phyloP scores from a whole-genome alignment of 768 basidiomycete species.

The Chlorophyllum brunneum region DNA sequence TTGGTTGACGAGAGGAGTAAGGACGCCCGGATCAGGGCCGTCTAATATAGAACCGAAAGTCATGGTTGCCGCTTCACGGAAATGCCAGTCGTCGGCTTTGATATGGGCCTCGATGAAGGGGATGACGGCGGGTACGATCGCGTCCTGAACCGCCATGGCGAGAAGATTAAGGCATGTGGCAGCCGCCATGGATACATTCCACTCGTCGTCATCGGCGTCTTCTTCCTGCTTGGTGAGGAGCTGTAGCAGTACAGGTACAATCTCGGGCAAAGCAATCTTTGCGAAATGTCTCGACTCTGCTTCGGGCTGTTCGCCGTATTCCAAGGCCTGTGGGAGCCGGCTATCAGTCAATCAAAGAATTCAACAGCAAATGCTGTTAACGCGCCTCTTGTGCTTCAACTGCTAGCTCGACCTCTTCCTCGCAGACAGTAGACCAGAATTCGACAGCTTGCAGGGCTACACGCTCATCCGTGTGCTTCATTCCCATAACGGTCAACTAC shows the following conservation, averaged over 20 bases:
- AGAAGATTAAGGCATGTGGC: conserved; percentile 87
- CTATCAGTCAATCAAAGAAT: conserved; percentile 6
- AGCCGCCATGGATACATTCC: conserved; percentile 98
- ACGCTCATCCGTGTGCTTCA: conserved; percentile 88
- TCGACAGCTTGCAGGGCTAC: conserved; percentile 97
- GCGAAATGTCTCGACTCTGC: conserved; percentile 89
- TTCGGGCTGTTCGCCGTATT: conserved; percentile 85
- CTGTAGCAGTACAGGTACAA: conserved; percentile 85
- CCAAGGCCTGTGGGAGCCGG: conserved; percentile 59
- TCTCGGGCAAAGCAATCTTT: conserved; percentile 91
- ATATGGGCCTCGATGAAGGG: conserved; percentile 98
- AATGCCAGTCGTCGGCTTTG: conserved; percentile 88
- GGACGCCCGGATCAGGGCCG: conserved; percentile 84
- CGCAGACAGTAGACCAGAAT: conserved; percentile 99
- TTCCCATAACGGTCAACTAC: conserved; percentile 94
- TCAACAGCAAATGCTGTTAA: neutral
- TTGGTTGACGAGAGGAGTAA: conserved; percentile 89
- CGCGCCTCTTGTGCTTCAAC: conserved; percentile 88
- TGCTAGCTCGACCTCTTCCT: conserved; percentile 91
- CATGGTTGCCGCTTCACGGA: conserved; percentile 97
- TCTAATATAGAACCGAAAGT: conserved; percentile 97
- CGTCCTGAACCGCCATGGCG: conserved; percentile 86
- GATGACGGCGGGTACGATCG: conserved; percentile 88
- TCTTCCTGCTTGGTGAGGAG: conserved; percentile 93
- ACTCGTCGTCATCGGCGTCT: conserved; percentile 97